Percentiles rank a stretch among this genome's conserved stretches.
These are phyloP conservation scores for Phytophthora pini DNA, from an alignment of 352 stramenopile species.

Conservation along the genomic window DNA sequence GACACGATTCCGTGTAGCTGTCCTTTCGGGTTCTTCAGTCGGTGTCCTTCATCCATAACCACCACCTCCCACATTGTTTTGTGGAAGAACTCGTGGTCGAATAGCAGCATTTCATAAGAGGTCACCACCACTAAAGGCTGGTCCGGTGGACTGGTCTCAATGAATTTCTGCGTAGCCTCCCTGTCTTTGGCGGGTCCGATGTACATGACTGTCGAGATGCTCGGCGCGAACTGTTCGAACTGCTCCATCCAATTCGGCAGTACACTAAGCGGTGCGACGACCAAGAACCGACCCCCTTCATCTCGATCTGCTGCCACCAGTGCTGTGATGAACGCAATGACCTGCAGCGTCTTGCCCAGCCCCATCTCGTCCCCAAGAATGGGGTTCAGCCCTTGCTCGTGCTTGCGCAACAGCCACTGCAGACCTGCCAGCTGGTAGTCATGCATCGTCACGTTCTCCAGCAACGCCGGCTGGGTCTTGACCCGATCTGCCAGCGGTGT, in stretches of 20 bases:
- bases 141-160: slow-evolving; percentile 17
- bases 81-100: slow-evolving; percentile 63
- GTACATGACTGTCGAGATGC: slow-evolving; percentile 61
- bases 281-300: slow-evolving; percentile 41
- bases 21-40: slow-evolving; percentile 87
- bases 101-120: slow-evolving; percentile 77
- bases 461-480: slow-evolving; percentile 36
- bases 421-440: slow-evolving; percentile 76
- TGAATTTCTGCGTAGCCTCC: slow-evolving; percentile 25
- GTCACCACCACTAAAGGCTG: slow-evolving; percentile 69
- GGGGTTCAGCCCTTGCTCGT: slow-evolving; percentile 67
- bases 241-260: slow-evolving; percentile 87
- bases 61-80: slow-evolving; percentile 58
- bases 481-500: slow-evolving; percentile 25
- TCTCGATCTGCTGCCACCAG: slow-evolving; percentile 33
- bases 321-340: slow-evolving; percentile 72
- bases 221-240: slow-evolving; percentile 72
- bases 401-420: slow-evolving; percentile 68
- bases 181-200: slow-evolving; percentile 62
- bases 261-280: slow-evolving; percentile 82
- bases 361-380: slow-evolving; percentile 89
- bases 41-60: slow-evolving; percentile 90
- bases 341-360: slow-evolving; percentile 83
- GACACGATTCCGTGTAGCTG: slow-evolving; percentile 60
- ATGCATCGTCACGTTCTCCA: slow-evolving; percentile 70